Evolutionary conservation across 2,329 filamentous ascomycete genomes (phyloP), one percentile per base, ranked within the genome.

Genomic region (Trichophyton benhamiae): DNA sequence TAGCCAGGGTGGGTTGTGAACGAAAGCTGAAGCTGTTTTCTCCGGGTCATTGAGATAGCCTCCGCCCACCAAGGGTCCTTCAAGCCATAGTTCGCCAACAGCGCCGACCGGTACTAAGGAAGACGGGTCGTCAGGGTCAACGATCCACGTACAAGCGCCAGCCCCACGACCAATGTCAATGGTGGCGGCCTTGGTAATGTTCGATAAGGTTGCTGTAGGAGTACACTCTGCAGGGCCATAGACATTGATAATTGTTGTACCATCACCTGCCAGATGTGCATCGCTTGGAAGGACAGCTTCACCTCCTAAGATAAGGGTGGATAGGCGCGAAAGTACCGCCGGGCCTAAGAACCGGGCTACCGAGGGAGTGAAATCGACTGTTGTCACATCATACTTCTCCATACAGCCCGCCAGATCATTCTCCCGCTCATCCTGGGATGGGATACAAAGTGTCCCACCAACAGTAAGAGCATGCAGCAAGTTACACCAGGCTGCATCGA

Each of bases 401-500:
- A 53, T n/a, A 42, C 48, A 60, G 22, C 27, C 58, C 7, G 58
- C 44, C 15, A 60, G n/a, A 22, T 41, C 46, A 20, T 59, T 59
- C 41, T 44, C 42, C 2, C 57, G 57, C 25, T 59, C 57, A 33
- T 42, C 41, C 27, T 59, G 22, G 15, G 57, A 60, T 4, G 58
- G 58, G n/a, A 60, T 53, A 27, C 58, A 60, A 30, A 60, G 17
- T 27, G 38, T 52, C 9, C 42, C 58, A 13, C 58, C 58, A 42
- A 17, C 25, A 17, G 41, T 52, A 13, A 60, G 27, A 25, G 58
- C 36, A 44, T 44, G 36, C 6, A 59, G 41, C 15, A 46, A 11
- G 11, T 59, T 46, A 20, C 41, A 30, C 36, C 36, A 44, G 9
- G 36, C 41, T n/a, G 38, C 89, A 72, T 95, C 90, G 69, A 95